Evolutionary conservation across 225 moss, liverwort and hornwort species (phyloP), one percentile per base, ranked within the genome.

Genomic region (Anthoceros angustus): DNA sequence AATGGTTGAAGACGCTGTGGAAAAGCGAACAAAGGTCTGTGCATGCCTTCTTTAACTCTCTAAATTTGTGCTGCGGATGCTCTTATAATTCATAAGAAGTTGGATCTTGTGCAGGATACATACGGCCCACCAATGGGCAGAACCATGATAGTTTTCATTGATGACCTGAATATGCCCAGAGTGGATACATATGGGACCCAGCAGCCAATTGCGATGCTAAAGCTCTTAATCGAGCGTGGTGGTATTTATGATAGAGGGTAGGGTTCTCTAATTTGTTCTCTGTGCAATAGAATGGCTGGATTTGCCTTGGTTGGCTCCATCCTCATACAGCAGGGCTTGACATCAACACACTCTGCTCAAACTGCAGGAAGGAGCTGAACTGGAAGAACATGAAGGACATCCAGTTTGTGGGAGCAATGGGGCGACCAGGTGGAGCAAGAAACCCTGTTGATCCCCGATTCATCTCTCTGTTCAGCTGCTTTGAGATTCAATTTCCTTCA

Each of bases 141-240:
- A 64, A 89, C 69, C 67, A 93, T 93, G 92, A 80, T 93, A 63
- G 85, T 89, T 10, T 89, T 85, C 24, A 85, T 93, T 73, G 92
- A 93, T 72, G 92, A 93, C 62, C 89, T 93, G 75, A 93, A 93
- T 38, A 93, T 93, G 92, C 92, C 92, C 3, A 89, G 82, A 67
- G 85, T 93, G 45, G 92, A 93, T 62, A 89, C 82, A 0, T 89
- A 89, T 63, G 92, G 92, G 49, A 89, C 92, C 39, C 89, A 93
- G 73, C 92, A 93, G 68, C 92, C 89, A 4, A 89, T 93, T 73
- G 92, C 92, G 2, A 77, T 93, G 82, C 79, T 93, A 14, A 93
- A 89, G 41, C 85, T 93, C 70, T 79, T 93, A 32, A 72, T 93
- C 21, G 92, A 93, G 60, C 82, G 82, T 26, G 68, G 85, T 43